These are phyloP conservation scores for Aspergillus sp. DNA, from an alignment of 2,329 filamentous ascomycete genomes.

Conservation along the genomic window DNA sequence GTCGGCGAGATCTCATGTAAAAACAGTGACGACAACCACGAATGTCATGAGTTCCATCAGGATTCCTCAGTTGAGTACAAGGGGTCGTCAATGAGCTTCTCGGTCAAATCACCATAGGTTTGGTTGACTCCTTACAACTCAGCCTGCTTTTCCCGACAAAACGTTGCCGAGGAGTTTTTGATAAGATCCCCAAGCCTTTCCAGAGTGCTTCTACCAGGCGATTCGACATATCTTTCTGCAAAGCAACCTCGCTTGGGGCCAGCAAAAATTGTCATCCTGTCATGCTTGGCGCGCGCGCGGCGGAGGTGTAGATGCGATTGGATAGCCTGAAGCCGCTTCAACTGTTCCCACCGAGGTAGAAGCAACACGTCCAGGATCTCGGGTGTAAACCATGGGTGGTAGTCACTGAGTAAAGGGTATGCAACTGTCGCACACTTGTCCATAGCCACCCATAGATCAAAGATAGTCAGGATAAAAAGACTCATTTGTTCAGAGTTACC, in stretches of 20 bases:
- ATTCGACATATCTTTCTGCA: constrained; percentile 52
- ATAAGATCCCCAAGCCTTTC: constrained; percentile 41
- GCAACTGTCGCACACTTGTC: constrained; percentile 52
- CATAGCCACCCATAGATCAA: constrained; percentile 63
- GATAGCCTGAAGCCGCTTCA: constrained; percentile 56
- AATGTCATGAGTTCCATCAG: constrained; percentile 36
- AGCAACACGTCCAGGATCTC: constrained; percentile 61
- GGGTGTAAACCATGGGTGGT: constrained; percentile 56
- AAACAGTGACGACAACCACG: constrained; percentile 52
- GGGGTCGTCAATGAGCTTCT: constrained; percentile 45
- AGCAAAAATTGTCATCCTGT: constrained; percentile 54
- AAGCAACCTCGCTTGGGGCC: constrained; percentile 49
- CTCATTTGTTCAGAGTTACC: constrained; percentile 57
- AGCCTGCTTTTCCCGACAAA: constrained; percentile 40
- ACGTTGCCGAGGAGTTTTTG: constrained; percentile 33
- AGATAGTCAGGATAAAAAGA: constrained; percentile 56
- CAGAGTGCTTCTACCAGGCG: constrained; percentile 28
- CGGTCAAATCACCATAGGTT: constrained; percentile 37
- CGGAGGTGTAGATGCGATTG: constrained; percentile 56
- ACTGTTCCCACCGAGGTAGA: constrained; percentile 51
- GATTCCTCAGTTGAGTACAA: constrained; percentile 37
- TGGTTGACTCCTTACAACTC: constrained; percentile 44
- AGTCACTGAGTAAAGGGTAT: constrained; percentile 57
- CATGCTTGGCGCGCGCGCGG: constrained; percentile 23
- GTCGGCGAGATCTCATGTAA: constrained; percentile 38